Evolutionary conservation across 495 filamentous ascomycete species (phyloP).

Genomic region (Letharia columbiana): DNA sequence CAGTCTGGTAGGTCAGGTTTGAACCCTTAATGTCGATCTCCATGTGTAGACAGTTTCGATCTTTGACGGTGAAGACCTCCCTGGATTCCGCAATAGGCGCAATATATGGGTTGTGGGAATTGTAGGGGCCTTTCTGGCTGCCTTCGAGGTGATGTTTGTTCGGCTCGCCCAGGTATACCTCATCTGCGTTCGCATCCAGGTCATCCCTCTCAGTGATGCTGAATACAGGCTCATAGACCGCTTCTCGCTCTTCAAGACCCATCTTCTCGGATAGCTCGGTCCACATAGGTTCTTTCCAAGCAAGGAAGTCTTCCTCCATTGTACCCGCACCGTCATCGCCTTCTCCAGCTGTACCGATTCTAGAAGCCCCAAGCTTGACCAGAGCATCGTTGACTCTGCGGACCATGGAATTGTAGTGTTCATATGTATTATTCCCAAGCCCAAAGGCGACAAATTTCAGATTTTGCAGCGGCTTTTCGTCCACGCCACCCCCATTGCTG

Average conservation of each 20-base stretch:
- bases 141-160: conserved; percentile 94
- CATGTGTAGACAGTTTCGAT: conserved; percentile 93
- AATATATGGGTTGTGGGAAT: conserved; percentile 93
- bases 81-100: conserved; percentile 84
- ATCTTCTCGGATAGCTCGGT: conserved; percentile 67
- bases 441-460: conserved; percentile 94
- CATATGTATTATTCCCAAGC: conserved; percentile 96
- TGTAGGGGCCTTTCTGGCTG: conserved; percentile 78
- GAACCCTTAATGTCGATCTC: conserved; percentile 87
- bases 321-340: conserved; percentile 97
- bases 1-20: conserved; percentile 84
- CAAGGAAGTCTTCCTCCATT: conserved; percentile 99
- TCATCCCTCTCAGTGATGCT: conserved; percentile 68
- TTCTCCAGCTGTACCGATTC: conserved; percentile 84
- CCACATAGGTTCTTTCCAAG: conserved; percentile 99
- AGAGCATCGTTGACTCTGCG: conserved; percentile 77
- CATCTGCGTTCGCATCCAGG: conserved; percentile 64
- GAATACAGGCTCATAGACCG: conserved; percentile 91
- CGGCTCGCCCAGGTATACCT: conserved; percentile 91
- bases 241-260: conserved; percentile 88
- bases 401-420: conserved; percentile 99
- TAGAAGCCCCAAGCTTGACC: conserved; percentile 66
- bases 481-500: conserved; percentile 53
- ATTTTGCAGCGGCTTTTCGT: conserved; percentile 68
- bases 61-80: conserved; percentile 87